Base-by-base conservation (phyloP, 2,329 filamentous ascomycete genomes). In the Beauveria sp. region DNA sequence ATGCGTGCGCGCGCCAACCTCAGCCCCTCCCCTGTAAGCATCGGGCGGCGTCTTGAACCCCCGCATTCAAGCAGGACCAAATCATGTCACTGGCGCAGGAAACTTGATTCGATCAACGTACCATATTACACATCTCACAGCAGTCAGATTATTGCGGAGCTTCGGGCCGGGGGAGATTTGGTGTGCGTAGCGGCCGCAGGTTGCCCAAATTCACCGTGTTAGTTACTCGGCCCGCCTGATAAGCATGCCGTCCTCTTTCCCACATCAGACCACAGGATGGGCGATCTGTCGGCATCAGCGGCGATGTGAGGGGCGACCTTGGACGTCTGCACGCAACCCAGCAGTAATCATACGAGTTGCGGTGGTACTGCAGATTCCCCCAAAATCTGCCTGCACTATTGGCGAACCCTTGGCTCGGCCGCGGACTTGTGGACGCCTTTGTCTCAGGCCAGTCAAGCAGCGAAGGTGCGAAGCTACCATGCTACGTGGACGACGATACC, bases 241-340 rank as follows among this genome's bases (percentile, higher is more conserved):
- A 43, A 16, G 53, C 42, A 46, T 56, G 42, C 20, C 18, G 6
- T 14, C 10, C 12, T 34, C 5, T 14, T n/a, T 42, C 8, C 24
- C 34, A 31, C 56, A 31, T 60, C 56, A 60, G 22, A 51, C 56
- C 48, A 51, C 26, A 18, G 22, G 34, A 18, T 60, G 38, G 26
- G 18, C 56, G 34, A 60, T 60, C 56, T 59, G 31, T 38, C 40
- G 48, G 46, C 56, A 60, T 60, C 46, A 24, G 38, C 56, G 16
- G 46, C 46, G 24, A 60, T 52, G 43, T 28, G 26, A 38, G 54
- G 24, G n/a, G 31, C 31, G 16, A 42, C 55, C 22, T 49, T 49
- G 38, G 38, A 40, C 55, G 31, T 46, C 5, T 34, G 31, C 42
- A 40, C 55, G 45, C 55, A 42, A 34, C 20, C 48, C 56, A 31